A percentile compares a stretch with the other conserved stretches of the same genome.
These are phyloP conservation scores for Gastrolobium bilobum DNA, from an alignment of 306 rosid species.

Conservation along the genomic window DNA sequence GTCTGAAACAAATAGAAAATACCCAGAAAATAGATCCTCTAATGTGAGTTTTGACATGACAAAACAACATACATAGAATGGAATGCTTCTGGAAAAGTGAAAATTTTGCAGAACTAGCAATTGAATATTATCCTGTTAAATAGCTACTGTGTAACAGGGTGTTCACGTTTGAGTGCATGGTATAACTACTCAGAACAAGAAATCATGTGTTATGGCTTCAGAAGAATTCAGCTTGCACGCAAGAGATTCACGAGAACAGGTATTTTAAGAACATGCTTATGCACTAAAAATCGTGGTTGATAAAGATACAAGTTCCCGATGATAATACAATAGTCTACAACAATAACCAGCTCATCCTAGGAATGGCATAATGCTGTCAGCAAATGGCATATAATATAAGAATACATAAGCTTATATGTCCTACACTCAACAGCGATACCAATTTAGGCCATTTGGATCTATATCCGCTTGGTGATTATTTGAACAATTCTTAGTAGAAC, in stretches of 20 bases:
- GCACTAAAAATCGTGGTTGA: neutral
- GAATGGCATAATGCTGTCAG: neutral
- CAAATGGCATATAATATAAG: slow-evolving; percentile 32
- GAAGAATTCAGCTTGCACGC: slow-evolving; percentile 23
- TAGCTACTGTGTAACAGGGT: neutral
- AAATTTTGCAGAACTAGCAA: neutral
- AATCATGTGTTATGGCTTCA: neutral
- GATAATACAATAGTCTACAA: neutral
- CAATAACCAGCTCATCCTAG: slow-evolving; percentile 9
- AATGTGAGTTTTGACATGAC: neutral
- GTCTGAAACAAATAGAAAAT: neutral
- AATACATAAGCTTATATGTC: neutral
- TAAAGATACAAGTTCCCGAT: slow-evolving; percentile 1
- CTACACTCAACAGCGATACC: neutral
- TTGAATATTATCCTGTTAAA: neutral
- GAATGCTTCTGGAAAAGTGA: neutral
- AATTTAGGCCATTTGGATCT: slow-evolving; percentile 2
- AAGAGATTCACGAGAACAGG: neutral
- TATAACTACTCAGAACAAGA: neutral
- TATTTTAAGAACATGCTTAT: neutral
- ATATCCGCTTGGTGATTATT: neutral
- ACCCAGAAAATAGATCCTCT: neutral
- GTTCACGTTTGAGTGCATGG: neutral
- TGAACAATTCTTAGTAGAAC: slow-evolving; percentile 1
- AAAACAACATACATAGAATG: neutral